phyloP scores from a whole-genome alignment of 176 grass and related monocot species.

The Metroxylon sagu region DNA sequence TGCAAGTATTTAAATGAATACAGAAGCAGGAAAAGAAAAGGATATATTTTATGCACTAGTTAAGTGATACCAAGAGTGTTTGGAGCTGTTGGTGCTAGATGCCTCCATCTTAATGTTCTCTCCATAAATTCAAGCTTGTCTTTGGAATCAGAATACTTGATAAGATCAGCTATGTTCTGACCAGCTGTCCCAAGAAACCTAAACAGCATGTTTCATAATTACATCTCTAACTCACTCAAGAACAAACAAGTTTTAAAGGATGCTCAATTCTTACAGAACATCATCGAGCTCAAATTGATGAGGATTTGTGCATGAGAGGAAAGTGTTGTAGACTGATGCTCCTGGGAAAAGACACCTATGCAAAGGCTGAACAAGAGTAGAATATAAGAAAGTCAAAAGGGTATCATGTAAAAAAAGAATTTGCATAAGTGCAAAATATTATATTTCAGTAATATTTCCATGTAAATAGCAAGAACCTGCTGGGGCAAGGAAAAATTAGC shows the following conservation, averaged over 20 bases:
- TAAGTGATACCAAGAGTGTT: conserved; percentile 69
- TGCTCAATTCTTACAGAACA: conserved; percentile 48
- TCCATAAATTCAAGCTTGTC: conserved; percentile 86
- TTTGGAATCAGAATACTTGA: conserved; percentile 81
- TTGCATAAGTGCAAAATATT: no score
- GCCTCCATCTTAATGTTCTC: conserved; percentile 82
- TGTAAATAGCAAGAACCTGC: conserved; percentile 37
- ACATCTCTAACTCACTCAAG: neutral
- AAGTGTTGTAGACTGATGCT: conserved; percentile 80
- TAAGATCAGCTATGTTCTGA: conserved; percentile 88
- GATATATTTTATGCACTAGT: neutral
- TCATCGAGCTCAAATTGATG: conserved; percentile 86
- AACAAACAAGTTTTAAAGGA: neutral
- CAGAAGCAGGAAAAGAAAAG: neutral
- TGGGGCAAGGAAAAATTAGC: conserved; percentile 97
- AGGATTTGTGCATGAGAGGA: conserved; percentile 81
- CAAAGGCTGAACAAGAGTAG: conserved; percentile 50
- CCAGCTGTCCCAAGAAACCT: conserved; percentile 96
- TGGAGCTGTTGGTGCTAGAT: conserved; percentile 92
- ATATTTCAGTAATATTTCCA: no score
- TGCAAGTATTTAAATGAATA: no score
- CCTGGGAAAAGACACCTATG: conserved; percentile 88
- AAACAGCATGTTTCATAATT: conserved; percentile 20
- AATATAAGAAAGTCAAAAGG: conserved; percentile 9
- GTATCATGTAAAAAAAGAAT: conserved; percentile 6